Base-by-base conservation (phyloP, 495 filamentous ascomycete species). In the Penicillium malachiteum region DNA sequence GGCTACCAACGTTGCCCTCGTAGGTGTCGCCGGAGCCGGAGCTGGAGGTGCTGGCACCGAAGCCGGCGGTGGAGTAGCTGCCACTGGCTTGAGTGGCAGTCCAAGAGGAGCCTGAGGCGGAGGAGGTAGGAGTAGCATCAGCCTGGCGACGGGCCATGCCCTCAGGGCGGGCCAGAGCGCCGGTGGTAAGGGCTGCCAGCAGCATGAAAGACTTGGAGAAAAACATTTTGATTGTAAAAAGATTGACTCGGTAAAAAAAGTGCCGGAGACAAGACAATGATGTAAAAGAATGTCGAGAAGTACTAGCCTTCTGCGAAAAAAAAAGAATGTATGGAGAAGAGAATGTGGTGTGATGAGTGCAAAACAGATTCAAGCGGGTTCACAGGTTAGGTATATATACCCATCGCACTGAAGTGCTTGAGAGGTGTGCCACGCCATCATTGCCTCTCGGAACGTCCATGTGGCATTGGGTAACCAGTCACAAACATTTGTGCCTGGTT, bases 1-100 rank as follows among this genome's bases (percentile, higher is more conserved):
- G 77, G 35, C 49, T 64, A 43, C 80, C 80, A 18, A 75, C 66
- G 65, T 83, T 82, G 55, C 78, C 78, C 9, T 56, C 13, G 66
- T 78, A 78, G 55, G 62, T 71, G 43, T 64, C 63, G 16, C 69
- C 73, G 34, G 30, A 57, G 38, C 64, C 64, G 31, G 52, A 62
- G 34, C 60, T 51, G 44, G 43, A 26, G 51, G 72, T 77, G 14
- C 43, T 48, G 34, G 52, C 49, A 34, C 74, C 73, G 60, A 75
- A 76, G 38, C 66, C 66, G 10, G 54, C 17, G 34, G 60, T 70
- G 1, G 70, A 65, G 52, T 54, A 62, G 31, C 54, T 31, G 47
- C 64, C 62, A 54, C 46, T 57, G 40, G 64, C 54, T 40, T 65
- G 67, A 5, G 57, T 57, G 39, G 48, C 34, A 16, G 63, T 64